Conservation (phyloP, 805 yeast species). For the Sugiyamaella smithiae region DNA sequence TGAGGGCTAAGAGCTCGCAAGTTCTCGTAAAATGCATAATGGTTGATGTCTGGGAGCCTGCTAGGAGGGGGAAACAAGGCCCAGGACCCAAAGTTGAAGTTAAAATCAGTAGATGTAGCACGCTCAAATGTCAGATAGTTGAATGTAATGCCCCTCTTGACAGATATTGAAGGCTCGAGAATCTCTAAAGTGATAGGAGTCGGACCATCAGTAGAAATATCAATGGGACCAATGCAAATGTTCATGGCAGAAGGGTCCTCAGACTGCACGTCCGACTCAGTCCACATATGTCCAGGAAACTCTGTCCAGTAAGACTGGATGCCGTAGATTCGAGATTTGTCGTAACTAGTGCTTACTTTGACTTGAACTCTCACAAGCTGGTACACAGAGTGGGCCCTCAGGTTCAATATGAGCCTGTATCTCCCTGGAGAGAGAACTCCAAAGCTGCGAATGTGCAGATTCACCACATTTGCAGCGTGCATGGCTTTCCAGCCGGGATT, state of each 20-base stretch:
- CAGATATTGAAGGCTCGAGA: constrained; percentile 1
- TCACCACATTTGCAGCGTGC: constrained; percentile 3
- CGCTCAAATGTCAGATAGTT: constrained; percentile 4
- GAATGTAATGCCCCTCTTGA: constrained; percentile 5
- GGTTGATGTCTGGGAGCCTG: not conserved
- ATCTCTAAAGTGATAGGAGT: constrained; percentile 1
- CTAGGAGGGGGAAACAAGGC: not conserved
- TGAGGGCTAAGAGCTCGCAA: not conserved
- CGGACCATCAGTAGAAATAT: not conserved
- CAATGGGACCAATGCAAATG: constrained; percentile 2
- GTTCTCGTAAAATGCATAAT: not conserved
- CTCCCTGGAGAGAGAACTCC: constrained; percentile 2
- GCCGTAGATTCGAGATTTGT: not conserved
- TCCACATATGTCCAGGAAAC: not conserved
- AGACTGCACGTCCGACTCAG: not conserved
- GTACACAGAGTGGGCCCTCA: constrained; percentile 3
- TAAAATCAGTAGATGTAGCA: not conserved
- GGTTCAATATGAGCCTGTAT: not conserved
- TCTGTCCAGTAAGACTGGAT: constrained; percentile 2
- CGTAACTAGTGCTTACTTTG: not conserved
- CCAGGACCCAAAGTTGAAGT: constrained; percentile 2
- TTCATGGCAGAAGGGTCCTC: not conserved
- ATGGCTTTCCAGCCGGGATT: constrained; percentile 2
- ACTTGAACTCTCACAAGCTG: not conserved
- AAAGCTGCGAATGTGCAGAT: constrained; percentile 1